Conservation (phyloP, 2,329 filamentous ascomycete species). For the Stagonosporopsis cucurbitacearum region DNA sequence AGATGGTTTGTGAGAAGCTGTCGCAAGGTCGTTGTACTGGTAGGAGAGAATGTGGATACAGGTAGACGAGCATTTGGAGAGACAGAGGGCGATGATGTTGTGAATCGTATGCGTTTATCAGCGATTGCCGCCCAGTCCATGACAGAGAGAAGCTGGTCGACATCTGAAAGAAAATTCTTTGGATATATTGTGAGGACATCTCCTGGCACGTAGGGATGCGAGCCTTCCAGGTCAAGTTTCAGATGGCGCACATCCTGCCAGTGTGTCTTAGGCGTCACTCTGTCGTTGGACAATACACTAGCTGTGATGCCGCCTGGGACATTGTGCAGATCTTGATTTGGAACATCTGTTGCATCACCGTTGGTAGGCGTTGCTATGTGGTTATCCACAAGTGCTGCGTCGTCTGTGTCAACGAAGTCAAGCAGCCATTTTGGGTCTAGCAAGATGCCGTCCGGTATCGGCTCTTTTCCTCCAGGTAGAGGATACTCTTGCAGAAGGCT, state of each 20-base stretch:
- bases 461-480: constrained; percentile 68
- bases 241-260: constrained; percentile 94
- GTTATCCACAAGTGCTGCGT: constrained; percentile 3
- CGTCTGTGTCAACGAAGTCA: constrained; percentile 43
- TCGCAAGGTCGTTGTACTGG: constrained; percentile 67
- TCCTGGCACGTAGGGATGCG: constrained; percentile 68
- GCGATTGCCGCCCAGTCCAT: constrained; percentile 81
- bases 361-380: constrained; percentile 6
- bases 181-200: constrained; percentile 84
- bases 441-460: constrained; percentile 75
- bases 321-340: constrained; percentile 59
- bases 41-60: constrained; percentile 48
- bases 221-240: constrained; percentile 59
- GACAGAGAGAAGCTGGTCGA: constrained; percentile 75
- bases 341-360: constrained; percentile 24
- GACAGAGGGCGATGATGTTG: constrained; percentile 40
- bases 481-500: constrained; percentile 72
- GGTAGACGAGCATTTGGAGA: constrained; percentile 49
- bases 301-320: constrained; percentile 65
- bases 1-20: constrained; percentile 80
- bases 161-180: constrained; percentile 83
- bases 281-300: constrained; percentile 68
- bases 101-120: constrained; percentile 69
- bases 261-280: constrained; percentile 77
- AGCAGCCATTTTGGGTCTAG: constrained; percentile 78